Evolutionary conservation across 2,329 filamentous ascomycete species (phyloP).

Genomic region (Aspergillus brasiliensis): DNA sequence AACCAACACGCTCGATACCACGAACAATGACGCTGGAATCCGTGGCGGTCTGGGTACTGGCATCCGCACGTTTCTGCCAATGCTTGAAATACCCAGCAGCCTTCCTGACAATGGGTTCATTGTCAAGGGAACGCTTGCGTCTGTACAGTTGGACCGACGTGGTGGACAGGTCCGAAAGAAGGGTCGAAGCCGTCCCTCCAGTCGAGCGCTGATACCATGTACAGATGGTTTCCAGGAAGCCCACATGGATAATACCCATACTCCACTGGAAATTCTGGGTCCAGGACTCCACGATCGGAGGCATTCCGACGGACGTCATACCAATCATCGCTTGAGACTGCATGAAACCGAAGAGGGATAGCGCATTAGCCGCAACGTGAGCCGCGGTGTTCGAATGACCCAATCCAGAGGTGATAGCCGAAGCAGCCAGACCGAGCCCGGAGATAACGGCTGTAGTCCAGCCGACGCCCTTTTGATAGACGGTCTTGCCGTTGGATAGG

Average conservation of each 20-base stretch:
- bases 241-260: constrained; percentile 88
- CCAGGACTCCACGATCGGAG: constrained; percentile 88
- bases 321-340: constrained; percentile 91
- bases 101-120: constrained; percentile 30
- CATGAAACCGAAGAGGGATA: constrained; percentile 94
- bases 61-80: constrained; percentile 54
- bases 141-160: constrained; percentile 85
- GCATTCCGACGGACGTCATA: constrained; percentile 76
- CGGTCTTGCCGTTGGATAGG: constrained; percentile 89
- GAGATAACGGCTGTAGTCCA: constrained; percentile 89
- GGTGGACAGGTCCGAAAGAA: constrained; percentile 72
- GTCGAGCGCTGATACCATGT: constrained; percentile 97
- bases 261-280: constrained; percentile 98
- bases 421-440: constrained; percentile 78
- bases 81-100: constrained; percentile 45
- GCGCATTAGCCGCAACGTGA: constrained; percentile 88
- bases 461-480: constrained; percentile 83
- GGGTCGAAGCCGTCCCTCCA: constrained; percentile 77
- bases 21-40: constrained; percentile 52
- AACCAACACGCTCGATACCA: constrained; percentile 88
- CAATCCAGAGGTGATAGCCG: constrained; percentile 83
- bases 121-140: constrained; percentile 52
- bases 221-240: constrained; percentile 84
- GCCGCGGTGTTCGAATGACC: constrained; percentile 93
- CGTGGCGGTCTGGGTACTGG: constrained; percentile 28